Base-by-base conservation (phyloP, 179 eudicot genomes). In the Drosera spatulata region DNA sequence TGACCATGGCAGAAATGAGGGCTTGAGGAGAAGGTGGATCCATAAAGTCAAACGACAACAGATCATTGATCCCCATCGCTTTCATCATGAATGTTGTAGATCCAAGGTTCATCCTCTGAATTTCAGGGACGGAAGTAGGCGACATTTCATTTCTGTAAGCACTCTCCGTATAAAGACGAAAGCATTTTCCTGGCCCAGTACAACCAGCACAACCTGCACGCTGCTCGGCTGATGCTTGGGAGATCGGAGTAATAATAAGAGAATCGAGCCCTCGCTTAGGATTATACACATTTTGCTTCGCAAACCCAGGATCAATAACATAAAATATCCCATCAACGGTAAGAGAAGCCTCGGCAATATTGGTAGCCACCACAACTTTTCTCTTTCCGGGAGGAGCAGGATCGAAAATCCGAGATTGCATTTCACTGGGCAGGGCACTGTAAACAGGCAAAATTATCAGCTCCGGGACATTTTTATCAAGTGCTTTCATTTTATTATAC, bases 171-270 rank as follows among this genome's bases (percentile, higher is more conserved):
- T 91, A 91, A 13, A 91, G 85, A 9, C 98, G 89, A 43, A 84
- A 91, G 71, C 99, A 93, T 72, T 88, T 93, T 56, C 99, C 96
- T 0, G 96, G 96, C n/a, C 96, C 99, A 1, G 99, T 93, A 63
- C 98, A 82, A 45, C 98, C 98, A 43, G 98, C 98, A 14, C 96
- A 79, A 4, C 96, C 98, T 37, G 96, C 95, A 57, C 99, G 73
- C 58, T 88, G 99, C 80, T 88, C 86, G 37, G 99, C 96, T 8
- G 99, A 88, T 56, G 98, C 98, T 71, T 88, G 98, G 11, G 96
- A 88, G 61, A 91, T 88, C 5, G 98, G 98, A 6, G 98, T 91
- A 43, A 91, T 82, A 54, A 91, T 84, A 43, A 88, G 77, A 39
- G 93, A 84, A 67, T 88, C 98, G 56, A 86, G 80, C 40, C 95